Evolutionary conservation across 2,329 filamentous ascomycete genomes (phyloP), one percentile per base, ranked within the genome.

Genomic region (Pseudovirgaria hyperparasitica): DNA sequence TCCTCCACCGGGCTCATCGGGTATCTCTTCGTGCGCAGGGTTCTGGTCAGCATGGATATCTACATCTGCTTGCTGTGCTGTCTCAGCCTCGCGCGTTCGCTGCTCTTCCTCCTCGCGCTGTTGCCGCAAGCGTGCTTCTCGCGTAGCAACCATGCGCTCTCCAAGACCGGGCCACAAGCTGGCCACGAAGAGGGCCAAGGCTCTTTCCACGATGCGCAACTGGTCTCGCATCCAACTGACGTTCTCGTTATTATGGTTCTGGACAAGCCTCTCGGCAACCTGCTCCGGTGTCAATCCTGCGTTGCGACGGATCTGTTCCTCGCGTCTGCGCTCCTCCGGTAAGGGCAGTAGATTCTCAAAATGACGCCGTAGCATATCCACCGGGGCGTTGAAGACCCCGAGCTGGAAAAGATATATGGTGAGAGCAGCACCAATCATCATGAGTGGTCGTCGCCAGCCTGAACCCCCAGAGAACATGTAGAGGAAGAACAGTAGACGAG

Each of bases 131-230:
- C 64, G 57, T 28, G 65, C 63, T 38, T 68, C 63, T 31, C 65
- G 57, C 15, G 65, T 70, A 35, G 62, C 55, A 9, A 76, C 65
- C 43, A 72, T 67, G 6, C 67, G 55, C 43, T 76, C 72, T 1
- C 72, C 71, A 15, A 76, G 58, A 1, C 72, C 72, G 1, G 72
- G 72, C 43, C 72, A 65, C 26, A 76, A 42, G 45, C 67, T 73
- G 1, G 70, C 71, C 18, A 76, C 44, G 33, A 76, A 72, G n/a
- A 76, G 52, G n/a, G 68, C 67, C 21, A 70, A 41, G 2, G 65
- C 65, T 19, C 72, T 57, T 43, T 76, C 71, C 0, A 59, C 45
- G 2, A 60, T 56, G 22, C 65, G 50, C 11, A 70, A 27, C 4
- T 27, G 36, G 9, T 52, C 45, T 6, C 50, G 29, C 2, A 47